Conservation (phyloP, 2,329 filamentous ascomycete genomes). For the Lasiodiplodia gonubiensis region DNA sequence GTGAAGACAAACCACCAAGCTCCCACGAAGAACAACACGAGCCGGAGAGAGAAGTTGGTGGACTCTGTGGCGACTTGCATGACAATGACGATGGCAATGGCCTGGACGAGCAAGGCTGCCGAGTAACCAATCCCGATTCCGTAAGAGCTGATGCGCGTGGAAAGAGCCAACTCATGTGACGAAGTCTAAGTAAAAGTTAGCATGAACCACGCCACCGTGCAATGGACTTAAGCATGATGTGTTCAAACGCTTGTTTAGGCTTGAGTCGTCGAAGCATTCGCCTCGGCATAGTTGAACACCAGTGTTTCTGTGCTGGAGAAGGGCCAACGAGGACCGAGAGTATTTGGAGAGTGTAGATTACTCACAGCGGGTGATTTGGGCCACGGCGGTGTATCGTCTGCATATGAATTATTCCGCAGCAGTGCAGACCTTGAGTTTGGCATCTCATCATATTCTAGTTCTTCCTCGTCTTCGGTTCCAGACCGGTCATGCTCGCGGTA, state of each 20-base stretch:
- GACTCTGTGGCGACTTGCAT: constrained; percentile 66
- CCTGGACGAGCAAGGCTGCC: constrained; percentile 83
- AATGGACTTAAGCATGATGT: neutral
- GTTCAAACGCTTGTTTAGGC: neutral
- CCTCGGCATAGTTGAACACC: neutral
- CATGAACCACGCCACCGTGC: neutral
- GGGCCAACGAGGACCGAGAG: neutral
- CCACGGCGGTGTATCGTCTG: constrained; percentile 6
- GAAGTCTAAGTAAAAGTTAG: constrained; percentile 32
- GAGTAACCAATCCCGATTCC: constrained; percentile 95
- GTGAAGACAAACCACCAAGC: constrained; percentile 94
- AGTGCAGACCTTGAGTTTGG: constrained; percentile 12
- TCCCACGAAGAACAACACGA: constrained; percentile 87
- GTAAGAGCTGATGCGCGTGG: constrained; percentile 87
- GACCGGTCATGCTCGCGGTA: constrained; percentile 30
- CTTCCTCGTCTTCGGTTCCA: constrained; percentile 12
- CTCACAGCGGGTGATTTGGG: constrained; percentile 26
- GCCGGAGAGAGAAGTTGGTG: constrained; percentile 80
- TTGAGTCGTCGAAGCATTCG: neutral
- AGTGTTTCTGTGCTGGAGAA: too few species aligned
- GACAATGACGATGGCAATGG: constrained; percentile 78
- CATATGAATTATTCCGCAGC: constrained; percentile 10
- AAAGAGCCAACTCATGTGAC: constrained; percentile 77
- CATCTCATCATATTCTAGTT: neutral
- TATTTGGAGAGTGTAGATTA: neutral